Evolutionary conservation across 2,329 filamentous ascomycete genomes (phyloP).

Genomic region (Diplocarpon rosae): DNA sequence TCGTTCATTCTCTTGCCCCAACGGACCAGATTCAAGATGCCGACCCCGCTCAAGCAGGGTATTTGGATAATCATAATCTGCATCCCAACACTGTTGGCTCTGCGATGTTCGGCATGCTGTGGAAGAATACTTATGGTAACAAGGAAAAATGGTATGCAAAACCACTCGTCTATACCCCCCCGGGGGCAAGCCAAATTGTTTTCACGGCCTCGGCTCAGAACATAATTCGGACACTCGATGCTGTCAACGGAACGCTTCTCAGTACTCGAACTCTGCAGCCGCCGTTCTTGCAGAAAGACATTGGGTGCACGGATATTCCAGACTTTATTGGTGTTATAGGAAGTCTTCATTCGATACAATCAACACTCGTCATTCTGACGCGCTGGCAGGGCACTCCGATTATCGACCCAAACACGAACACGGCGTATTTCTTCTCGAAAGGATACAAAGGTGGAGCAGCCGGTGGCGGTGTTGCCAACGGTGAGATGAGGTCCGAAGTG

Average conservation of each 20-base stretch:
- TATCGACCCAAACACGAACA: conserved; percentile 28
- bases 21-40: conserved; percentile 21
- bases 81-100: conserved; percentile 28
- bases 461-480: conserved; percentile 20
- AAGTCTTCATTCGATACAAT: background rate
- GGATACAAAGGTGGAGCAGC: conserved; percentile 26
- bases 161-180: conserved; percentile 34
- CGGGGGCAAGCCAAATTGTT: conserved; percentile 28
- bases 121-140: conserved; percentile 27
- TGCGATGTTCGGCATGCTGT: conserved; percentile 29
- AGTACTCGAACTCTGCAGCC: conserved; percentile 29
- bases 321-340: conserved; percentile 29
- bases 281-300: conserved; percentile 28
- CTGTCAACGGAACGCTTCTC: conserved; percentile 31
- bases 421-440: conserved; percentile 31
- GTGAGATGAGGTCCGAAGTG: background rate
- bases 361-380: background rate
- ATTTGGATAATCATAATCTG: conserved; percentile 33
- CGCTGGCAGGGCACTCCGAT: conserved; percentile 26
- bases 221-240: conserved; percentile 31
- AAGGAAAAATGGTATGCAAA: conserved; percentile 32
- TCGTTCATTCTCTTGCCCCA: conserved; percentile 10
- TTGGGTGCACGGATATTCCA: conserved; percentile 31
- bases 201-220: conserved; percentile 32
- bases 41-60: conserved; percentile 30